A percentile compares a stretch with the other conserved stretches of the same genome.
These are phyloP conservation scores for Penicillium flavigenum DNA, from an alignment of 495 filamentous ascomycete species.

Conservation along the genomic window DNA sequence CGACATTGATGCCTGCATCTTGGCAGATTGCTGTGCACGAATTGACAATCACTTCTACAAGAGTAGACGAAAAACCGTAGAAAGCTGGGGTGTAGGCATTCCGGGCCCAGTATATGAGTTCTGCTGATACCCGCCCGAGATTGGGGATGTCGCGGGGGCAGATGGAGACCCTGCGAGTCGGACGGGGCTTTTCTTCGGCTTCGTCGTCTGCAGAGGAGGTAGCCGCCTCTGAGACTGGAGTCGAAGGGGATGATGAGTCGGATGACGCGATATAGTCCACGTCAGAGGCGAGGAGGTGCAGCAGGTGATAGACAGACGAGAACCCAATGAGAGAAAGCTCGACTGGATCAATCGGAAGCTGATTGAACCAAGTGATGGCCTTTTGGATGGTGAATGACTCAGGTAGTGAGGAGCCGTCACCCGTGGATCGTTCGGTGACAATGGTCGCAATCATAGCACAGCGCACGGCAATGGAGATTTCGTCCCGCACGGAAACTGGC, in stretches of 20 bases:
- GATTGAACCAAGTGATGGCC: constrained; percentile 46
- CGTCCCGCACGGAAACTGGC: constrained; percentile 54
- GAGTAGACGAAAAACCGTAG: constrained; percentile 42
- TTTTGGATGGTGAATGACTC: constrained; percentile 43
- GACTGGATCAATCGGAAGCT: constrained; percentile 46
- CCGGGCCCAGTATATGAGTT: constrained; percentile 49
- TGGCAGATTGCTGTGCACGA: constrained; percentile 42
- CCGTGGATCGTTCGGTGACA: constrained; percentile 43
- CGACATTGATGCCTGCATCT: constrained; percentile 40
- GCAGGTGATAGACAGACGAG: constrained; percentile 68
- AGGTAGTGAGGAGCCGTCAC: constrained; percentile 35
- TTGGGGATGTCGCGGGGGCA: constrained; percentile 37
- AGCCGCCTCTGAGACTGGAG: constrained; percentile 20
- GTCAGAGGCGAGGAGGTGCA: constrained; percentile 54
- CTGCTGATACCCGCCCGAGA: constrained; percentile 42
- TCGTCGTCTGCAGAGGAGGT: constrained; percentile 36
- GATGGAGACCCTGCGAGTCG: constrained; percentile 13
- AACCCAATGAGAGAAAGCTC: constrained; percentile 74
- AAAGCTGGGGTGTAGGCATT: constrained; percentile 50
- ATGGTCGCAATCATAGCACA: constrained; percentile 80
- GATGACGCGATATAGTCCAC: constrained; percentile 51
- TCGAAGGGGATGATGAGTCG: constrained; percentile 35
- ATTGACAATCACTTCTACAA: constrained; percentile 42
- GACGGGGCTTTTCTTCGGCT: constrained; percentile 31
- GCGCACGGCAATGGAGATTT: constrained; percentile 69